These are phyloP conservation scores for Paraphoma chrysanthemicola DNA, from an alignment of 2,329 filamentous ascomycete genomes.

Conservation along the genomic window DNA sequence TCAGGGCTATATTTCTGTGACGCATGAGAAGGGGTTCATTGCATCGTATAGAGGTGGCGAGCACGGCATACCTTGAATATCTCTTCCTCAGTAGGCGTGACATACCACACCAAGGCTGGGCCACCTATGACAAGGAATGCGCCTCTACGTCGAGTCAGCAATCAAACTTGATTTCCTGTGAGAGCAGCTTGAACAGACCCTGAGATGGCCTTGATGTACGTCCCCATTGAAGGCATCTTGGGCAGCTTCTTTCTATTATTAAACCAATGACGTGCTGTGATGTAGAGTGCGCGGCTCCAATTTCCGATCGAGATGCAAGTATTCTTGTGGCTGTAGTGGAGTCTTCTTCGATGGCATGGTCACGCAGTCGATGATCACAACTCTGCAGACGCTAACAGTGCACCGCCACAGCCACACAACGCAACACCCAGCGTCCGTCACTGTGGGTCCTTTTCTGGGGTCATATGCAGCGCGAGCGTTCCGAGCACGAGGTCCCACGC, in stretches of 20 bases:
- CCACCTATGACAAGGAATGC: conserved; percentile 78
- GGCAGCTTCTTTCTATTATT: neutral
- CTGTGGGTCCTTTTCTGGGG: neutral
- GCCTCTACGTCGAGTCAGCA: conserved; percentile 63
- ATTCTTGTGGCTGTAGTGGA: neutral
- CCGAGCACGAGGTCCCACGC: conserved; percentile 10
- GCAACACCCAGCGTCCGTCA: neutral
- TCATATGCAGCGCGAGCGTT: conserved; percentile 7
- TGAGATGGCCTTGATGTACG: conserved; percentile 44
- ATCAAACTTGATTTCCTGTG: conserved; percentile 5
- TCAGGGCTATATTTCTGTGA: conserved; percentile 85
- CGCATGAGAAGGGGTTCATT: conserved; percentile 6
- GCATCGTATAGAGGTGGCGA: conserved; percentile 19
- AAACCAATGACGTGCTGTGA: neutral
- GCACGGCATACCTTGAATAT: conserved; percentile 68
- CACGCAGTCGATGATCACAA: conserved; percentile 1
- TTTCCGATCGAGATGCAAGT: neutral
- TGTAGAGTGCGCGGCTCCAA: neutral
- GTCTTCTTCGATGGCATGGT: neutral
- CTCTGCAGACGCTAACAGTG: neutral
- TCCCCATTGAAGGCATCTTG: conserved; percentile 36
- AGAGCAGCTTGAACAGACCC: conserved; percentile 30
- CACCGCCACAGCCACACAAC: neutral
- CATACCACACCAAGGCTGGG: conserved; percentile 80
- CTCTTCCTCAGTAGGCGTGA: conserved; percentile 88